Conservation (phyloP, 441 rosid genomes). For the Arabidopsis lyrata region DNA sequence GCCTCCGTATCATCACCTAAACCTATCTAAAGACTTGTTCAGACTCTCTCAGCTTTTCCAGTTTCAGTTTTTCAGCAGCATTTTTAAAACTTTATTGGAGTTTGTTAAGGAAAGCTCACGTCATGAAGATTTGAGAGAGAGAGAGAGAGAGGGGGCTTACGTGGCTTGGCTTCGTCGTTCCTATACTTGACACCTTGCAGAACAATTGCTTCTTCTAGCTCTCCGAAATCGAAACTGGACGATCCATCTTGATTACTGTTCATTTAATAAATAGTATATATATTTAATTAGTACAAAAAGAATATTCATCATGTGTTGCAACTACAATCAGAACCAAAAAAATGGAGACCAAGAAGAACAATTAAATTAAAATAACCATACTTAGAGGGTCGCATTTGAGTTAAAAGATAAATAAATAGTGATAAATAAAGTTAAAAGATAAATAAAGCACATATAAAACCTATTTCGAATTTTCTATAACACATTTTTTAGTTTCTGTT, state of each 20-base stretch:
- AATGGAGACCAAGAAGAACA: background rate
- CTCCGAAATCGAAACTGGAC: constrained; percentile 85
- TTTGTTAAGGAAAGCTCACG: constrained; percentile 70
- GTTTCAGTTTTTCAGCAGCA: background rate
- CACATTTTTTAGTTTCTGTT: constrained; percentile 16
- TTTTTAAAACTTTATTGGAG: constrained; percentile 40
- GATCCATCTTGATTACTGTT: constrained; percentile 83
- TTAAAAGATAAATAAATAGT: background rate
- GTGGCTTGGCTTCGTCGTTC: constrained; percentile 82
- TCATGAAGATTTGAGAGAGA: constrained; percentile 55
- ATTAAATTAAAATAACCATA: background rate
- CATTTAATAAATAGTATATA: background rate
- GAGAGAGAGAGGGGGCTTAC: constrained; percentile 52
- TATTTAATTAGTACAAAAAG: constrained; percentile 25
- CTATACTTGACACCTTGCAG: constrained; percentile 83
- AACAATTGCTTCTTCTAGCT: constrained; percentile 95
- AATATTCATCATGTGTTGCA: constrained; percentile 28
- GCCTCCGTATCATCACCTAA: constrained; percentile 72
- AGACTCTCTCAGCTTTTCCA: constrained; percentile 41
- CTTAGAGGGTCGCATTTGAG: constrained; percentile 13
- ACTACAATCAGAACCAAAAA: constrained; percentile 10
- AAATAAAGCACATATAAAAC: background rate
- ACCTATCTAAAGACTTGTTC: constrained; percentile 59
- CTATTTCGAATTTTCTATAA: constrained; percentile 3
- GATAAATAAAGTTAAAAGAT: background rate